Evolutionary conservation across 305 asterid species (phyloP).

Genomic region (Ajuga reptans): DNA sequence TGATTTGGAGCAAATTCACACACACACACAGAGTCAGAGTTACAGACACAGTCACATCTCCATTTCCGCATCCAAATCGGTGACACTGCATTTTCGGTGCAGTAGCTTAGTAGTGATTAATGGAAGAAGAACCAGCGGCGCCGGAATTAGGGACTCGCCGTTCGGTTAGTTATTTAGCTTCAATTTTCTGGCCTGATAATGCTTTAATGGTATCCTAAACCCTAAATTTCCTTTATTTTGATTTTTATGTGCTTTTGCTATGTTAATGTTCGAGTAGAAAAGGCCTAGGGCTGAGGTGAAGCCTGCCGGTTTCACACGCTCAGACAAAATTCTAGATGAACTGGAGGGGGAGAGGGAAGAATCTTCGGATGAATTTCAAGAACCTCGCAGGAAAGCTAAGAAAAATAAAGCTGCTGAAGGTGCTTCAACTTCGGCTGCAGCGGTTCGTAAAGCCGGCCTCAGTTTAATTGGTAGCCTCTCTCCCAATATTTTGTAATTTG

Average conservation of each 20-base stretch:
- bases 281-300: slow-evolving; percentile 63
- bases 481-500: not conserved
- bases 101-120: slow-evolving; percentile 9
- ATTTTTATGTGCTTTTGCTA: not conserved
- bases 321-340: slow-evolving; percentile 32
- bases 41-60: not conserved
- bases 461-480: slow-evolving; percentile 54
- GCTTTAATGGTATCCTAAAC: not conserved
- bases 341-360: slow-evolving; percentile 74
- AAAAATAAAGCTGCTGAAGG: slow-evolving; percentile 50
- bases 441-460: slow-evolving; percentile 30
- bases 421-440: slow-evolving; percentile 56
- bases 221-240: slow-evolving; percentile 21
- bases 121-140: slow-evolving; percentile 63
- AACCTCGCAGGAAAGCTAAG: slow-evolving; percentile 51
- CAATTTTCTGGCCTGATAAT: not conserved
- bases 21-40: too few relatives aligned
- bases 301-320: slow-evolving; percentile 40
- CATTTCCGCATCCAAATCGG: not conserved
- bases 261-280: slow-evolving; percentile 43
- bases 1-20: slow-evolving; percentile 2
- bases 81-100: not conserved
- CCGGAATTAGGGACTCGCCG: slow-evolving; percentile 60
- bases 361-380: slow-evolving; percentile 70
- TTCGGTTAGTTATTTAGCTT: slow-evolving; percentile 43